Base-by-base conservation (phyloP, 2,329 filamentous ascomycete species). In the Xylariaceae sp. region DNA sequence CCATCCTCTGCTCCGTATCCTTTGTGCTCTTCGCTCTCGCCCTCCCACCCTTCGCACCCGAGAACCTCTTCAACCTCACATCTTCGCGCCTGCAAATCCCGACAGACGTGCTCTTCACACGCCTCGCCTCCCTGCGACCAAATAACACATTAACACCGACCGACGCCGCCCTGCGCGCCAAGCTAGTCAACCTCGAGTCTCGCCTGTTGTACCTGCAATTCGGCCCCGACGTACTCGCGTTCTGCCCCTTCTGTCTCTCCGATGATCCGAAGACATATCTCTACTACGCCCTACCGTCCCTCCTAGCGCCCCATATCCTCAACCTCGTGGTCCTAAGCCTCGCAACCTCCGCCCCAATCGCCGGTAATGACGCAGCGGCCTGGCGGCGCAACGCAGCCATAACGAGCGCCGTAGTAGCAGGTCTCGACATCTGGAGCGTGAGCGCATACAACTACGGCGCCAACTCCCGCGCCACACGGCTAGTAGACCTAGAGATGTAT, bases 51-150 rank as follows among this genome's bases (percentile, higher is more conserved):
- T 85, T 90, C 65, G 76, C 81, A 5, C 87, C 88, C 4, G 84
- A 89, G 68, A 96, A 96, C 72, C 76, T 97, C 70, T 96, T 97
- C 77, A 67, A 71, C 29, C 71, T 76, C 16, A 96, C 92, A 1
- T 78, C 84, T 53, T 94, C 89, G 47, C 88, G 92, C 32, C 83
- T 97, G 16, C 88, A 91, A 65, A 92, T 88, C 40, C 85, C 90
- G n/a, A 86, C 83, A 40, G 88, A 92, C 66, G 85, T 95, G 32
- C 79, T 97, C 56, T 94, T 96, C 71, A 83, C 80, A 55, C 88
- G 92, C 15, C 79, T 97, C 9, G 71, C 78, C 3, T 70, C 77
- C 1, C 66, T 86, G 1, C 80, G 86, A 0, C 74, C 79, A 0
- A 61, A 21, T 45, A 62, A 63, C 39, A 60, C 62, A 9, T 76